Base-by-base conservation (phyloP, 352 stramenopile genomes). In the Globisporangium rhizosaccharum region DNA sequence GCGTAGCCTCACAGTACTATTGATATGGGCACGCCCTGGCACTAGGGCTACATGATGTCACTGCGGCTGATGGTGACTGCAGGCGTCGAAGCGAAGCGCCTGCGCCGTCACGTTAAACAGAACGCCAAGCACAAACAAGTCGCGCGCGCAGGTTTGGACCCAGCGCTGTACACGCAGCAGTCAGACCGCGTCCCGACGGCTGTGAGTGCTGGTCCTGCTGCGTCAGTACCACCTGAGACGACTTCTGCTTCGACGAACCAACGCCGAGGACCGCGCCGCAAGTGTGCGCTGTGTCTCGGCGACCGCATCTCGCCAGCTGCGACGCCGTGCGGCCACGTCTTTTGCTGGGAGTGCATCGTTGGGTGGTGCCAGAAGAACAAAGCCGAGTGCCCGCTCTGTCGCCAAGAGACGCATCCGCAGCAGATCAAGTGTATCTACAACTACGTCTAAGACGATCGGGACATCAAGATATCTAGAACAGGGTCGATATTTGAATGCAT, bases 281-380 rank as follows among this genome's bases (percentile, higher is more conserved):
- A 96, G 59, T 97, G 89, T 56, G 83, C 86, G 17, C 75, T 97
- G 26, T 97, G 89, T 66, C 78, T 97, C 18, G 80, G 81, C 8
- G 76, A 88, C 48, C 84, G 87, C 54, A 72, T 78, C 59, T 73
- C 83, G 17, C 81, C 87, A 11, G 76, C 86, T 14, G 83, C 80
- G 12, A 97, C 89, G 18, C 89, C 87, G 0, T 97, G 89, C 49
- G 89, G 89, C 28, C 89, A 97, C 61, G 73, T 97, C 30, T 97
- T 97, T 72, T 97, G 89, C 66, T 97, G 89, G 89, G 85, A 96
- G 26, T 97, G 89, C 56, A 95, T 97, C 60, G 83, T 97, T n/a
- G 85, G 87, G 14, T 97, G 89, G 89, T 96, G 89, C 61, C 85
- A 96, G 56, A 96, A 93, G 62, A 92, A 94, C 72, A 94, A 96